Percentiles rank a stretch among this genome's conserved stretches.
Conservation (phyloP, 225 moss, liverwort and hornwort genomes). For the Ulota crispa region DNA sequence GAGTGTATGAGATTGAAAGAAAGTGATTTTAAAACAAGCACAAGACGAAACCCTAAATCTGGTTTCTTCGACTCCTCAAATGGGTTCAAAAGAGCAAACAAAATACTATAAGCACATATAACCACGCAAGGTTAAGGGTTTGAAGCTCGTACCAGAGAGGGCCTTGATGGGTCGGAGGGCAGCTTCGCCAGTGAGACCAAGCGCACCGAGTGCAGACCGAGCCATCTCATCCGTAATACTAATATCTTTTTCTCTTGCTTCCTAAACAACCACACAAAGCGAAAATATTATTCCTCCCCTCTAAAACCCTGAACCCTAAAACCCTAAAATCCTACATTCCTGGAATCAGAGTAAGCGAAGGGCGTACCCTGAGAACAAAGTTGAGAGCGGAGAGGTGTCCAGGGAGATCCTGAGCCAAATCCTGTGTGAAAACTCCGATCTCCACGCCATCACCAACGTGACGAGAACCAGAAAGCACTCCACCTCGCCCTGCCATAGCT, state of each 20-base stretch:
- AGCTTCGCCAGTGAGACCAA: conserved; percentile 91
- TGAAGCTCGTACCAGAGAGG: conserved; percentile 69
- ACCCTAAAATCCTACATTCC: too few relatives aligned
- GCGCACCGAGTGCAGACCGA: conserved; percentile 85
- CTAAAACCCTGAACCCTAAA: too few relatives aligned
- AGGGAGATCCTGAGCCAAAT: conserved; percentile 92
- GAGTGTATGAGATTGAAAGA: too few relatives aligned
- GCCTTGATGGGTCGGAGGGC: conserved; percentile 81
- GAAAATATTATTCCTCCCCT: background rate
- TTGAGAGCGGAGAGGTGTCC: conserved; percentile 79
- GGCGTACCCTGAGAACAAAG: conserved; percentile 70
- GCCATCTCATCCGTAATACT: conserved; percentile 87
- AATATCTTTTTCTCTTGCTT: conserved; percentile 81
- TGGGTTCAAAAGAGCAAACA: background rate
- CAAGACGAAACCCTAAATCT: background rate
- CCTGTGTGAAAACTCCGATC: conserved; percentile 94
- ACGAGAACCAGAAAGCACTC: conserved; percentile 65
- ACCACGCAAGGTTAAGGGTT: background rate
- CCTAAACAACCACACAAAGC: conserved; percentile 38
- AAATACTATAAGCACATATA: background rate
- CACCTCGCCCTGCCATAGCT: conserved; percentile 82
- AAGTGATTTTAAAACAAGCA: too few relatives aligned
- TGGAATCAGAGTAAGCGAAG: too few relatives aligned
- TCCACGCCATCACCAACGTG: conserved; percentile 84
- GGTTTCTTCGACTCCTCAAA: background rate